Base-by-base conservation (phyloP, 1,284 basidiomycete species). In the Mrakiaceae sp. region DNA sequence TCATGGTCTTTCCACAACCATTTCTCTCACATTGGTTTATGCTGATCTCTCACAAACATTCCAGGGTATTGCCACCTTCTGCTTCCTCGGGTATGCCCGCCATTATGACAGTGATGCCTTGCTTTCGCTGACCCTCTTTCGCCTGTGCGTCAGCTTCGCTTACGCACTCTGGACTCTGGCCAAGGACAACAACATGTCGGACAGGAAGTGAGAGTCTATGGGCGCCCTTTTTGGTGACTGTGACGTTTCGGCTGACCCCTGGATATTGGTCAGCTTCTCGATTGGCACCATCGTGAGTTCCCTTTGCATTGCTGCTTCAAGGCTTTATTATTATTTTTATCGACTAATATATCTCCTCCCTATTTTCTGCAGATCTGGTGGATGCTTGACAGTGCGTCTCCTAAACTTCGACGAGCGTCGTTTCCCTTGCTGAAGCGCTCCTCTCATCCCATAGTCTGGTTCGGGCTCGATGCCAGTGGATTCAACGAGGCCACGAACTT, bases 121-220 rank as follows among this genome's bases (percentile, higher is more conserved):
- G 83, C 27, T 27, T 27, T 27, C 27, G 27, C 27, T 27, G 27
- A 27, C 27, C 27, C 27, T 27, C 27, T 27, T 82, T 51, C 91
- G 92, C 42, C 40, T 39, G 42, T 57, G 43, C 43, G 42, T 57
- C 43, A 43, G 55, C 3, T 97, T 97, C 74, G 74, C 92, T 47
- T 96, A 95, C 75, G 90, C 91, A 0, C 79, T 96, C 16, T 94
- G 86, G 84, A 93, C 89, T 81, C 75, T 81, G 27, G 76, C 77
- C 2, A 70, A 77, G 60, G 77, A 76, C 51, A 67, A 70, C 66
- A 68, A 27, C 27, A 27, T 27, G 27, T 27, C 27, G 27, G 27
- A 27, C 27, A 27, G 27, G 27, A 27, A 27, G 27, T 27, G 27
- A 27, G 44, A 57, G 69, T 60, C 42, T 14, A 12, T 52, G 40